Conservation (phyloP, 306 rosid genomes). For the Pyrus pyrifolia region DNA sequence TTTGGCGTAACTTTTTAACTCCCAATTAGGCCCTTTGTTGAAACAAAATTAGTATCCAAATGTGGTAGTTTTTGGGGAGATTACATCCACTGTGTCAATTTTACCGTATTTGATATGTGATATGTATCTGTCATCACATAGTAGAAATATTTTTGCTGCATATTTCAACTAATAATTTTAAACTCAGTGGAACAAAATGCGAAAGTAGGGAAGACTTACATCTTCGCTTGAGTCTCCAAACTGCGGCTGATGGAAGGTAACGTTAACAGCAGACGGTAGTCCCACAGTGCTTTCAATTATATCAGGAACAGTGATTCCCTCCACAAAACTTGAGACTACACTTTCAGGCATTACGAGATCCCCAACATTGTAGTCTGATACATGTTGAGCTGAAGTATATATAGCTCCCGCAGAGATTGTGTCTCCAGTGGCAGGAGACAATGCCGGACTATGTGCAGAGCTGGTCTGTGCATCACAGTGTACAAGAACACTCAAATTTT, state of each 20-base stretch:
- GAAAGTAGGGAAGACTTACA: conserved; percentile 43
- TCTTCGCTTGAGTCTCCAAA: conserved; percentile 57
- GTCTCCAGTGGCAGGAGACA: conserved; percentile 63
- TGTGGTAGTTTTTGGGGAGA: neutral
- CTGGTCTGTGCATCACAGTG: conserved; percentile 62
- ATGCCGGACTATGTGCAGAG: conserved; percentile 63
- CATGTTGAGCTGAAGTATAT: conserved; percentile 37
- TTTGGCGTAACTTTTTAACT: no score
- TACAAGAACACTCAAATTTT: conserved; percentile 66
- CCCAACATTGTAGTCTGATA: conserved; percentile 49
- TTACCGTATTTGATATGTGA: neutral
- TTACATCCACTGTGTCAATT: neutral
- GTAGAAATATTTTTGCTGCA: neutral
- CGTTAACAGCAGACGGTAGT: conserved; percentile 57
- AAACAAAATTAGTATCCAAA: no score
- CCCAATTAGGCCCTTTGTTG: no score
- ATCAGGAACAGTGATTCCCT: conserved; percentile 61
- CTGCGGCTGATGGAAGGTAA: conserved; percentile 50
- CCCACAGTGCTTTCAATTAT: conserved; percentile 81
- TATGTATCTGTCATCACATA: neutral
- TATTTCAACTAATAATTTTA: neutral
- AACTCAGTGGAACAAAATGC: no score
- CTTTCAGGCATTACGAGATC: conserved; percentile 62
- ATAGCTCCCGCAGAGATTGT: conserved; percentile 48
- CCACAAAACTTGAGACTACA: conserved; percentile 68